Conservation (phyloP, 306 rosid genomes). For the Quercus ilex region DNA sequence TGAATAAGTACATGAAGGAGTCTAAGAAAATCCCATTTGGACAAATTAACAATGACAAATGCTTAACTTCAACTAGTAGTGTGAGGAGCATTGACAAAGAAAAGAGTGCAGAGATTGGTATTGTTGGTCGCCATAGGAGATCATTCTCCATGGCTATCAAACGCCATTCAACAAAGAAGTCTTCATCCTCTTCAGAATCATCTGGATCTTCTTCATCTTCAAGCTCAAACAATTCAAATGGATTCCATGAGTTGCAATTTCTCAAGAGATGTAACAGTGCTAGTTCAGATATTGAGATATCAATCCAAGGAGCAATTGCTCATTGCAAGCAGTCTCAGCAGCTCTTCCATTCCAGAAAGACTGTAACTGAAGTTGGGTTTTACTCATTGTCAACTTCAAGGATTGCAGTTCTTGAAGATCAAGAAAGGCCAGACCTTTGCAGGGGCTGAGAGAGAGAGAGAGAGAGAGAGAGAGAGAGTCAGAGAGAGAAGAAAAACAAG, state of each 20-base stretch:
- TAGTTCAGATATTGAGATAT: slow-evolving; percentile 74
- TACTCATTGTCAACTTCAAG: slow-evolving; percentile 50
- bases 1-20: slow-evolving; percentile 37
- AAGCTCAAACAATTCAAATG: slow-evolving; percentile 41
- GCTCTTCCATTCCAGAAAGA: slow-evolving; percentile 40
- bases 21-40: slow-evolving; percentile 56
- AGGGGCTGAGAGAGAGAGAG: slow-evolving; percentile 39
- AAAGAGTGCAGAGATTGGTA: slow-evolving; percentile 33
- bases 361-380: slow-evolving; percentile 48
- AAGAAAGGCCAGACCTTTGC: slow-evolving; percentile 50
- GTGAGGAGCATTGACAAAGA: slow-evolving; percentile 35
- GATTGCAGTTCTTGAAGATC: slow-evolving; percentile 46
- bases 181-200: slow-evolving; percentile 33
- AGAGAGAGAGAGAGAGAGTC: not conserved
- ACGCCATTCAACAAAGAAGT: slow-evolving; percentile 54
- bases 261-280: slow-evolving; percentile 78
- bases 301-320: slow-evolving; percentile 97
- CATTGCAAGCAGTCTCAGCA: slow-evolving; percentile 92
- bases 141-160: slow-evolving; percentile 75
- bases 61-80: slow-evolving; percentile 33
- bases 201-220: slow-evolving; percentile 54
- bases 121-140: slow-evolving; percentile 55
- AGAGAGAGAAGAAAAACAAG: slow-evolving; percentile 11
- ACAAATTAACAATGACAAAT: slow-evolving; percentile 53
- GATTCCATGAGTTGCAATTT: slow-evolving; percentile 38